Evolutionary conservation across 495 filamentous ascomycete species (phyloP).

Genomic region (Podospora pseudocomata): DNA sequence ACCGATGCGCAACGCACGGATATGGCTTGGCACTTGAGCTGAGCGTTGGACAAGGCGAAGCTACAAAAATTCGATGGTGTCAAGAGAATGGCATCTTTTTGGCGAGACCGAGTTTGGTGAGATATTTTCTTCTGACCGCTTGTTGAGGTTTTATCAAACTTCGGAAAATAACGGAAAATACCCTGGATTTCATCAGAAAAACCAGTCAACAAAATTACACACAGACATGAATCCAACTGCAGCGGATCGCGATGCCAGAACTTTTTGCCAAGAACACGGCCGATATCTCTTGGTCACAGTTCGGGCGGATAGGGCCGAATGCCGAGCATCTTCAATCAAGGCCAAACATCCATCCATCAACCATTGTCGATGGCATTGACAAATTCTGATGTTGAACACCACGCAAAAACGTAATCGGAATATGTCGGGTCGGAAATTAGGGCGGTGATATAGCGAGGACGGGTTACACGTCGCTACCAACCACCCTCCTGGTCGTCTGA

Average conservation of each 20-base stretch:
- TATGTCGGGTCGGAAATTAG: conserved; percentile 1
- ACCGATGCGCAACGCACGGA: background rate
- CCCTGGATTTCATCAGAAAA: background rate
- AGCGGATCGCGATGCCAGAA: background rate
- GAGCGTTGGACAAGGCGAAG: background rate
- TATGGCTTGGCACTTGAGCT: background rate
- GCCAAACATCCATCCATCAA: background rate
- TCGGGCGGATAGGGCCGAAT: background rate
- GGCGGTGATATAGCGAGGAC: background rate
- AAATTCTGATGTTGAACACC: background rate
- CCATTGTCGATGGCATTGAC: background rate
- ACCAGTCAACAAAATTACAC: background rate
- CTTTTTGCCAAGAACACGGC: background rate
- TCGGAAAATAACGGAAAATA: background rate
- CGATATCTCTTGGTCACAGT: background rate
- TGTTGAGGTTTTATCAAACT: background rate
- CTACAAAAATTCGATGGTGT: background rate
- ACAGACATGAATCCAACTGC: background rate
- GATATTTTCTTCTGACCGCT: background rate
- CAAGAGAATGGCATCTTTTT: background rate
- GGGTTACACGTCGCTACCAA: conserved; percentile 1
- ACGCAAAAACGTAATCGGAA: conserved; percentile 1
- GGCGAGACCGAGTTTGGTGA: background rate
- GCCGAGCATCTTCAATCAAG: background rate
- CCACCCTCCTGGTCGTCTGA: background rate